Base-by-base conservation (phyloP, 139 green algal species). In the Auxenochlorella protothecoides region DNA sequence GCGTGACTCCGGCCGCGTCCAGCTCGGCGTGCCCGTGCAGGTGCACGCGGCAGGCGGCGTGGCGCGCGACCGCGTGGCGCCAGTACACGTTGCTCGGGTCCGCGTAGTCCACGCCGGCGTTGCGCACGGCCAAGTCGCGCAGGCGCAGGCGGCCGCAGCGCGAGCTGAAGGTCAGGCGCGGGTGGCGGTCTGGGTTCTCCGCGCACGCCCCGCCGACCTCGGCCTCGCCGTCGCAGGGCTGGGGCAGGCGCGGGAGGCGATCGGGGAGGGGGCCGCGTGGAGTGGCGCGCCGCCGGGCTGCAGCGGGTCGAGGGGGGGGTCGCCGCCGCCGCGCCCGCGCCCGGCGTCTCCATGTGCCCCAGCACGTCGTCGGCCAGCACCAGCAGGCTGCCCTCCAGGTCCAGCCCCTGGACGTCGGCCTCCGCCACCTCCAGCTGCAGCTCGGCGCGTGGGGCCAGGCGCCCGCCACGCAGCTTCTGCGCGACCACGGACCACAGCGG, bases 401-500 rank as follows among this genome's bases (percentile, higher is more conserved):
- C 57, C 66, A 97, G 76, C 63, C 89, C 80, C 51, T 80, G 12
- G 64, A 93, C 70, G 6, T 83, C 71, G 0, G 85, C 81, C 77
- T 97, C 91, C 5, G 89, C 91, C 59, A 81, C 81, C 81, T 94
- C 88, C 59, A 96, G 79, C 66, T 91, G 79, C 63, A 94, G 61
- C 71, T 94, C 89, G 6, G 79, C 75, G 56, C 84, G 70, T 11
- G 66, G 44, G 0, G 73, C 75, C 68, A 98, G 76, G 3, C 66
- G 65, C 4, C 93, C 93, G 9, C 93, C 92, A 3, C 78, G 53
- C 4, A 97, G 74, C 83, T 99, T 98, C 81, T 99, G 94, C n/a
- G 76, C 75, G 9, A 97, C 86, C n/a, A 98, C 88, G 16, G 91
- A 83, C 94, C 94, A 99, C 70, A 99, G 79, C 44, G 94, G 94